A percentile compares a stretch with the other conserved stretches of the same genome.
Evolutionary conservation across 2,329 filamentous ascomycete genomes (phyloP).

Genomic region (Neoascochyta sp.): DNA sequence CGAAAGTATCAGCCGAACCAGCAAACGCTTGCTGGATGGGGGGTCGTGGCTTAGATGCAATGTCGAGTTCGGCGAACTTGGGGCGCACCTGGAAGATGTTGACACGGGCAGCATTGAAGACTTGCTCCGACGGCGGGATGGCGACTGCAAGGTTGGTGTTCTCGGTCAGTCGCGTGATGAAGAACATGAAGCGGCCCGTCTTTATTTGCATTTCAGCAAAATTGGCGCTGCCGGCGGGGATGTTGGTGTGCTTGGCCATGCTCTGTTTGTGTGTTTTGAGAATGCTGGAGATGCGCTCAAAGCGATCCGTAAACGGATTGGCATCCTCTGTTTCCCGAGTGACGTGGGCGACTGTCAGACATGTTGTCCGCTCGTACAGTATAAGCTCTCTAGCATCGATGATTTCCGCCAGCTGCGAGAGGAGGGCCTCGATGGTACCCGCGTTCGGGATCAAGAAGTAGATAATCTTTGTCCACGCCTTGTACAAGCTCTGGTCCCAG

Average conservation of each 20-base stretch:
- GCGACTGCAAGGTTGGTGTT: constrained; percentile 96
- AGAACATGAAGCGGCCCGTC: constrained; percentile 79
- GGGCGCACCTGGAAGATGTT: constrained; percentile 85
- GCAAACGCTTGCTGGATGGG: constrained; percentile 38
- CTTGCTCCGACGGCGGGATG: constrained; percentile 83
- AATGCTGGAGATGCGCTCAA: constrained; percentile 94
- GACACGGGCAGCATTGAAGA: constrained; percentile 84
- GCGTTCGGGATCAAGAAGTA: constrained; percentile 97
- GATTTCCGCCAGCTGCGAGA: constrained; percentile 75
- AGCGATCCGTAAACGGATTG: constrained; percentile 89
- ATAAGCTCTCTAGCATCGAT: constrained; percentile 93
- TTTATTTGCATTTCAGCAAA: constrained; percentile 80
- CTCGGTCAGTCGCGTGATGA: constrained; percentile 91
- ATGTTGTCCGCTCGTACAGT: constrained; percentile 91
- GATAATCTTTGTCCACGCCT: constrained; percentile 97
- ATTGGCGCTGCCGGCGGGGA: constrained; percentile 76
- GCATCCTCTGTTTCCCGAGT: constrained; percentile 67
- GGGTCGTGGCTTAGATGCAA: constrained; percentile 38
- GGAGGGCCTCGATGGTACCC: constrained; percentile 78
- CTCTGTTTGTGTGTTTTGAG: constrained; percentile 97
- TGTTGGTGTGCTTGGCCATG: constrained; percentile 68
- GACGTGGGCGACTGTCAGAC: constrained; percentile 92
- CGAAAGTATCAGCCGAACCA: constrained; percentile 28
- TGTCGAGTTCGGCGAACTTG: constrained; percentile 67
- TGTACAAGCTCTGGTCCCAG: constrained; percentile 97